A percentile compares a stretch with the other conserved stretches of the same genome.
Evolutionary conservation across 2,329 filamentous ascomycete species (phyloP).

Genomic region (Xylaria sp.): DNA sequence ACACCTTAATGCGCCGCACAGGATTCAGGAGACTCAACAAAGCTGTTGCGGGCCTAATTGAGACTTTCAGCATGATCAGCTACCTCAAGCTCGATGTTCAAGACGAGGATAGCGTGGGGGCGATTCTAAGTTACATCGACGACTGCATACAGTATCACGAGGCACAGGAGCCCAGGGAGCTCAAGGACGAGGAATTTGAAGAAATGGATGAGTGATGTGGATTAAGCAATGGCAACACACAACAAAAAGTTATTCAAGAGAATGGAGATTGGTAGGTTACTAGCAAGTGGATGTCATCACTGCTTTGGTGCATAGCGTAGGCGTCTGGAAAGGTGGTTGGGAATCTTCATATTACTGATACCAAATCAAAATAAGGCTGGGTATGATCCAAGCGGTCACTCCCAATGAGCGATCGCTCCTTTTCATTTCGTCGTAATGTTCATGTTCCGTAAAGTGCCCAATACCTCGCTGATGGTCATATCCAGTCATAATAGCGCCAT

Average conservation of each 20-base stretch:
- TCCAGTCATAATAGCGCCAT: slow-evolving; percentile 17
- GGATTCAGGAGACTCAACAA: slow-evolving; percentile 84
- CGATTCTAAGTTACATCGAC: slow-evolving; percentile 62
- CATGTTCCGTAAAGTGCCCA: background rate
- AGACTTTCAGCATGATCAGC: slow-evolving; percentile 97
- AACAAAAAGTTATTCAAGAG: background rate
- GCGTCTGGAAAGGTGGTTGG: slow-evolving; percentile 30
- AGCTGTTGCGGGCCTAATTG: slow-evolving; percentile 88
- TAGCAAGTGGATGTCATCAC: background rate
- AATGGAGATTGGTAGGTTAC: background rate
- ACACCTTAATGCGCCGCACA: slow-evolving; percentile 77
- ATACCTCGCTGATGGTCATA: slow-evolving; percentile 6
- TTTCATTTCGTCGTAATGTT: background rate
- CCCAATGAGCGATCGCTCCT: slow-evolving; percentile 12
- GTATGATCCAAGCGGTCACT: slow-evolving; percentile 11
- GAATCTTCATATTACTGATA: slow-evolving; percentile 30
- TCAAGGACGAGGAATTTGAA: slow-evolving; percentile 43
- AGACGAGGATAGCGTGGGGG: slow-evolving; percentile 87
- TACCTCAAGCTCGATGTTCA: slow-evolving; percentile 89
- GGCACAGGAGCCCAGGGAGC: slow-evolving; percentile 43
- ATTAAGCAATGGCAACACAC: background rate
- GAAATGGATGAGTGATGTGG: slow-evolving; percentile 27
- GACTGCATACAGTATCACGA: slow-evolving; percentile 51
- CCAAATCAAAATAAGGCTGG: slow-evolving; percentile 22
- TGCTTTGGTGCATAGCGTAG: slow-evolving; percentile 38